A percentile compares a stretch with the other conserved stretches of the same genome.
These are phyloP conservation scores for Escovopsis weberi DNA, from an alignment of 2,329 filamentous ascomycete genomes.

Conservation along the genomic window DNA sequence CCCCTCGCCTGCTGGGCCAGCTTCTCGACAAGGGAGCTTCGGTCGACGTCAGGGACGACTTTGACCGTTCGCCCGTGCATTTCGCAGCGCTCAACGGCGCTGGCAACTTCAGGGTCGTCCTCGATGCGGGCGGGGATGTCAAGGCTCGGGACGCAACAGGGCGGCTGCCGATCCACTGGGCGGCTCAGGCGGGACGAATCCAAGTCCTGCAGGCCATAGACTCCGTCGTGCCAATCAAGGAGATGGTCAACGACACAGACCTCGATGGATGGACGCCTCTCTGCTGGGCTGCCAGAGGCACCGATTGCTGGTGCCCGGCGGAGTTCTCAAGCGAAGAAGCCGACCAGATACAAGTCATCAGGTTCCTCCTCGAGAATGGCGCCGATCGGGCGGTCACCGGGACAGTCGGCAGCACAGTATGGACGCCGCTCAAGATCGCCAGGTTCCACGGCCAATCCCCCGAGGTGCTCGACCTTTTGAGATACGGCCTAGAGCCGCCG, in stretches of 20 bases:
- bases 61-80: conserved; percentile 3
- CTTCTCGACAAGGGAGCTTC: conserved; percentile 7
- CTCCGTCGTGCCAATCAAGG: conserved; percentile 1
- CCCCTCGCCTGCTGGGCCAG: conserved; percentile 4
- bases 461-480: conserved; percentile 3
- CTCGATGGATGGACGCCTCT: conserved; percentile 6
- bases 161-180: conserved; percentile 5
- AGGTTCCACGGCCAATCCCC: conserved; percentile 1
- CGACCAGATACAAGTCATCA: conserved; percentile 5
- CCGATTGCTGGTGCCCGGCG: not conserved
- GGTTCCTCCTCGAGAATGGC: conserved; percentile 5
- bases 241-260: conserved; percentile 3
- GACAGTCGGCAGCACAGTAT: conserved; percentile 1
- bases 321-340: conserved; percentile 1
- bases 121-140: conserved; percentile 5
- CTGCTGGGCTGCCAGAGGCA: conserved; percentile 5
- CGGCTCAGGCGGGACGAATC: conserved; percentile 3
- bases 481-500: conserved; percentile 1
- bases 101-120: conserved; percentile 4
- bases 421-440: conserved; percentile 5
- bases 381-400: conserved; percentile 1
- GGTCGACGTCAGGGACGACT: not conserved
- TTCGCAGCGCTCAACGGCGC: conserved; percentile 3
- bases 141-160: conserved; percentile 1
- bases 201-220: conserved; percentile 4